Evolutionary conservation across 1,284 basidiomycete genomes (phyloP).

Genomic region (Wolfiporia cocos): DNA sequence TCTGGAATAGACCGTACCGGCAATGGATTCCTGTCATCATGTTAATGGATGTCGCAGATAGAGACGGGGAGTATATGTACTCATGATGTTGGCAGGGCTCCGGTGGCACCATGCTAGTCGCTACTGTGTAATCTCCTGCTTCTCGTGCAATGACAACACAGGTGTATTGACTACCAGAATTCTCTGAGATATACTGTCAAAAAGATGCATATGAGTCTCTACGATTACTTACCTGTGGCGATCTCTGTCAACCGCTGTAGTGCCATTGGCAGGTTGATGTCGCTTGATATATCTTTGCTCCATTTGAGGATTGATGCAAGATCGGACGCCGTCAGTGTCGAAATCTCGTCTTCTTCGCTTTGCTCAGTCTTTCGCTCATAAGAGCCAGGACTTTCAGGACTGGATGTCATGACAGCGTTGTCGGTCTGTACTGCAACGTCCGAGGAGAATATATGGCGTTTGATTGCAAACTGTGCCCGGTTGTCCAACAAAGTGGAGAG

Average conservation of each 20-base stretch:
- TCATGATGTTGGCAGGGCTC: constrained; percentile 63
- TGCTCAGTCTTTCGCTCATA: constrained; percentile 31
- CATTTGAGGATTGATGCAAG: constrained; percentile 60
- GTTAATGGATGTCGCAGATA: not conserved
- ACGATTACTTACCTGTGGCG: constrained; percentile 41
- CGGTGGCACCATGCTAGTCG: constrained; percentile 56
- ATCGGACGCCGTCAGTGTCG: constrained; percentile 48
- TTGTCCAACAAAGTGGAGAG: constrained; percentile 41
- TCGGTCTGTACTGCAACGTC: constrained; percentile 64
- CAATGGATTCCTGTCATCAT: constrained; percentile 44
- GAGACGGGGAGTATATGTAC: constrained; percentile 27
- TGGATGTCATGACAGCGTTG: constrained; percentile 31
- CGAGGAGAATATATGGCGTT: constrained; percentile 47
- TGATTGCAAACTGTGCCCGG: constrained; percentile 39
- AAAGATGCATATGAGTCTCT: no score
- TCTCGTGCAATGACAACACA: constrained; percentile 64
- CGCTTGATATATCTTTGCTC: constrained; percentile 68
- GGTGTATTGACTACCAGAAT: constrained; percentile 58
- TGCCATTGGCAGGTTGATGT: constrained; percentile 58
- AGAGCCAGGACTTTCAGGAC: constrained; percentile 22
- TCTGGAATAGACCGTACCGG: constrained; percentile 52
- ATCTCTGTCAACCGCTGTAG: constrained; percentile 65
- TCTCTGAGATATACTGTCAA: constrained; percentile 34
- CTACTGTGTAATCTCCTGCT: constrained; percentile 62
- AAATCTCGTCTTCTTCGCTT: constrained; percentile 43